Percentiles rank a stretch among this genome's conserved stretches.
Evolutionary conservation across 257 asterid genomes (phyloP).

Genomic region (Anisodus tanguticus): DNA sequence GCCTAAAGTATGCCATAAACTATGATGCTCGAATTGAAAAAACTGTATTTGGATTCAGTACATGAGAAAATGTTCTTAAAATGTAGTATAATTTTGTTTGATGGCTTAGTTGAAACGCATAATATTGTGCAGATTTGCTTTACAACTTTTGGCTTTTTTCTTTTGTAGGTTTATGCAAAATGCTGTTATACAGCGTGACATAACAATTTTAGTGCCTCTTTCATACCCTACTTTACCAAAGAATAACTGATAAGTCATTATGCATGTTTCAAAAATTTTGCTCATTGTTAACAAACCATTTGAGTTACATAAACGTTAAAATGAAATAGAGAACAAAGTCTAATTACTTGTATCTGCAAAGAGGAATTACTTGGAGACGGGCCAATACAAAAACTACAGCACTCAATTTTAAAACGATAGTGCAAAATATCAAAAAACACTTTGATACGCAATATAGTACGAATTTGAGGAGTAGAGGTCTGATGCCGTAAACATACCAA

Average conservation of each 20-base stretch:
- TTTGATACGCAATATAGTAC: not conserved
- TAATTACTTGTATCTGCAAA: not conserved
- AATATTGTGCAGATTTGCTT: not conserved
- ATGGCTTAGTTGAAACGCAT: not conserved
- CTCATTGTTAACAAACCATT: no score
- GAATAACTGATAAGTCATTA: not conserved
- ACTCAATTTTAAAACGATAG: not conserved
- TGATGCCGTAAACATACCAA: not conserved
- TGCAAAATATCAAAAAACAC: not conserved
- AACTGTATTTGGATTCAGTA: not conserved
- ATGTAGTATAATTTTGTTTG: not conserved
- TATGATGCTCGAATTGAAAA: not conserved
- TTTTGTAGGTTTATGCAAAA: not conserved
- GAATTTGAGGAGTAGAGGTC: not conserved
- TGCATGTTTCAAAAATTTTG: not conserved
- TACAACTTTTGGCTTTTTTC: not conserved
- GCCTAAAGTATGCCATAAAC: not conserved
- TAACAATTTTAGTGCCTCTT: not conserved
- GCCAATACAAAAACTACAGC: not conserved
- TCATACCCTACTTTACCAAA: not conserved
- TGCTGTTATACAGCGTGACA: not conserved
- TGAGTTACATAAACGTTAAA: not conserved
- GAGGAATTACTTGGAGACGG: constrained; percentile 16
- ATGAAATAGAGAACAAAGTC: constrained; percentile 1
- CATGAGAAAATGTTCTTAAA: not conserved